A percentile compares a stretch with the other conserved stretches of the same genome.
Conservation (phyloP, 1,284 basidiomycete genomes). For the Ganoderma resinaceum region DNA sequence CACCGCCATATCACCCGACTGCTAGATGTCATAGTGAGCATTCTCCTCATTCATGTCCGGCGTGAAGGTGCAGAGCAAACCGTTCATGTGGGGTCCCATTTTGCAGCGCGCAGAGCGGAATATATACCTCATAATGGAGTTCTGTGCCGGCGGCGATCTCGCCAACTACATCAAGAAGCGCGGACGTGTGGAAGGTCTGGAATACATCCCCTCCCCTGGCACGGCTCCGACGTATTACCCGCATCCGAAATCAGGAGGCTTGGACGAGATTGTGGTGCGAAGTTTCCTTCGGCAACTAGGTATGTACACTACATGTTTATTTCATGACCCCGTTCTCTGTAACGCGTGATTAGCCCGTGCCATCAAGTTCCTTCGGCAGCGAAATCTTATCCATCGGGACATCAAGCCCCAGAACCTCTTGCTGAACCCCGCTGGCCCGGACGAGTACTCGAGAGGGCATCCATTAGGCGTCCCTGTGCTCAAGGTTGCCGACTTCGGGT, state of each 20-base stretch:
- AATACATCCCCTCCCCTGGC: conserved; percentile 75
- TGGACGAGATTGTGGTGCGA: conserved; percentile 91
- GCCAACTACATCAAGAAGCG: conserved; percentile 96
- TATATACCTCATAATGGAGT: conserved; percentile 99
- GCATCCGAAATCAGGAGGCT: conserved; percentile 89
- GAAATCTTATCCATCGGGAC: conserved; percentile 95
- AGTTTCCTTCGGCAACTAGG: conserved; percentile 95
- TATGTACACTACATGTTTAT: conserved; percentile 42
- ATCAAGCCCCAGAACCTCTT: conserved; percentile 99
- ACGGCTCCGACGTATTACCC: conserved; percentile 84
- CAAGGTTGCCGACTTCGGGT: conserved; percentile 98
- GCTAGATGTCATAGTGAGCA: conserved; percentile 86
- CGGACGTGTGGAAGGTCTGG: conserved; percentile 84
- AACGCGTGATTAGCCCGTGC: conserved; percentile 71
- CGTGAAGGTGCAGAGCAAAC: background rate
- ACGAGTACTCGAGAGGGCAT: conserved; percentile 86
- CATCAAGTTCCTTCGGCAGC: conserved; percentile 88
- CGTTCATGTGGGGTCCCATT: background rate
- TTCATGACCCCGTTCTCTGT: background rate
- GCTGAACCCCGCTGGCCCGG: conserved; percentile 81
- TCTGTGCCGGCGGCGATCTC: conserved; percentile 94
- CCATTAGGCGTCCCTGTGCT: conserved; percentile 93
- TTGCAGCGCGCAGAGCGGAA: conserved; percentile 87
- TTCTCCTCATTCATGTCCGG: background rate
- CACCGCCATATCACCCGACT: conserved; percentile 95